Base-by-base conservation (phyloP, 768 basidiomycete genomes). In the Amanita pallidorosea region DNA sequence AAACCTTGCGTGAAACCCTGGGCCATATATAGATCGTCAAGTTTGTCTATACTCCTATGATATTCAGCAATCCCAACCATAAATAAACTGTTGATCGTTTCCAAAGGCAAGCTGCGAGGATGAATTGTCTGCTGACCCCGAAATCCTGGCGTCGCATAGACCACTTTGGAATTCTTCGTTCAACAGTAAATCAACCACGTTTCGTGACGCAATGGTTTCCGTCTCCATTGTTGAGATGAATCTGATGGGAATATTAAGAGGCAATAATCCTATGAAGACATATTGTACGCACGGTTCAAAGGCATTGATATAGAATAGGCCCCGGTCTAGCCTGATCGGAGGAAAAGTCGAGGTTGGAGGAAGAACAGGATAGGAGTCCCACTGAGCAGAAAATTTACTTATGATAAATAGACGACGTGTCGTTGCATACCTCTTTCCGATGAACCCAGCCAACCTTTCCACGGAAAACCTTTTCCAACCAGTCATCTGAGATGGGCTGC, bases 201-300 rank as follows among this genome's bases (percentile, higher is more conserved):
- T 93, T 29, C 90, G 79, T 1, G 88, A 79, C 0, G 88, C 75
- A 29, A 95, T 64, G 0, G 88, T 91, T 66, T 93, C 83, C 0
- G 92, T 94, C 65, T 97, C 94, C 94, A 97, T 96, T 5, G 90
- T 91, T 12, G 83, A 88, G 42, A 93, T 85, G 58, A 90, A 79
- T 29, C 87, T 88, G 53, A 8, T 55, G 40, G 53, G 23, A 49
- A 36, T 31, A 45, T 23, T 35, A 33, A 13, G 50, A 41, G 53
- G 35, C 41, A 18, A 37, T 15, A n/a, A 17, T 23, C 53, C 51
- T 25, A 31, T 15, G 42, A 37, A 25, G 40, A 36, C 23, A 37
- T 42, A 47, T 49, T 42, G 48, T 11, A 77, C 83, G 60, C 67
- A 87, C 80, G 90, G 83, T 69, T 98, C 95, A 55, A 96, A 87